Evolutionary conservation across 305 asterid species (phyloP).

Genomic region (Solanum hybrid): DNA sequence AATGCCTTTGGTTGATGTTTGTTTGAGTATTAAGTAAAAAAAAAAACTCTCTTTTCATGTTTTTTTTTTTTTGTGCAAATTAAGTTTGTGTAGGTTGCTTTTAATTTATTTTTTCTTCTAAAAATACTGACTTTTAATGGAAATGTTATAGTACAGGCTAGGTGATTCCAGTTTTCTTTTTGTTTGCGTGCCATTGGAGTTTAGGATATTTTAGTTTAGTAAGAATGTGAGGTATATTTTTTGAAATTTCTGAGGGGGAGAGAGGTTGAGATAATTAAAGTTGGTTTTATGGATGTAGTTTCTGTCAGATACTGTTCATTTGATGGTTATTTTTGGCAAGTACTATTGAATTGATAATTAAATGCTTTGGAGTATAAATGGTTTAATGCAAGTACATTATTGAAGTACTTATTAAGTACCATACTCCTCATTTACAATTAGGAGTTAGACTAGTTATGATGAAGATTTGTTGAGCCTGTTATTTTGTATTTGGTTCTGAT

Average conservation of each 20-base stretch:
- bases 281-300: neutral
- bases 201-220: neutral
- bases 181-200: neutral
- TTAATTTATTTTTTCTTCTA: neutral
- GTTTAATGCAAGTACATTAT: neutral
- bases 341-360: neutral
- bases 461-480: neutral
- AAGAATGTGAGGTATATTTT: neutral
- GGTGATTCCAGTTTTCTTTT: neutral
- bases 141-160: neutral
- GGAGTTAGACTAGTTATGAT: neutral
- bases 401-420: neutral
- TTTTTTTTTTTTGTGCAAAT: neutral
- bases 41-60: neutral
- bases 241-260: neutral
- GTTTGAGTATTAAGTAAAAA: neutral
- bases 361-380: neutral
- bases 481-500: neutral
- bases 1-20: neutral
- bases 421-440: neutral
- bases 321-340: neutral
- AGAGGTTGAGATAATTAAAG: neutral
- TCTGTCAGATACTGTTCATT: neutral
- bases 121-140: neutral
- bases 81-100: neutral